Percentiles rank a stretch among this genome's conserved stretches.
Evolutionary conservation across 345 rosid genomes (phyloP).

Genomic region (Eucalyptus polyanthemos): DNA sequence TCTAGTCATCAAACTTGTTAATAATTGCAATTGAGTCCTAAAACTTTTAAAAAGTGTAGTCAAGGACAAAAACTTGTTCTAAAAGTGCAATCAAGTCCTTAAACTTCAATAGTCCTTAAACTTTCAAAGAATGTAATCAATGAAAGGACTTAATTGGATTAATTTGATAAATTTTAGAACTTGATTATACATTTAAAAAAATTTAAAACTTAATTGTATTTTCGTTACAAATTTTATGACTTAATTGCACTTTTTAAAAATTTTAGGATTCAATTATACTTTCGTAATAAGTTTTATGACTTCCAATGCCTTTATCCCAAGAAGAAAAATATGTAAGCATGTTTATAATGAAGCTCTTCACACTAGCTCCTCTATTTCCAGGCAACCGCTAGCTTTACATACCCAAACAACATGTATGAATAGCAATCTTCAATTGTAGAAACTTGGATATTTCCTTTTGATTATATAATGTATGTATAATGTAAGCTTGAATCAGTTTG

Average conservation of each 20-base stretch:
- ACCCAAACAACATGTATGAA: background rate
- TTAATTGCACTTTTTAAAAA: no score
- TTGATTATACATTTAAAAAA: no score
- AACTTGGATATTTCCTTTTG: background rate
- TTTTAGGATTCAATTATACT: no score
- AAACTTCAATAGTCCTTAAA: no score
- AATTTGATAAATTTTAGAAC: no score
- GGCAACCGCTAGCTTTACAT: background rate
- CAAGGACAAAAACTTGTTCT: no score
- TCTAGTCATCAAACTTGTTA: accelerated
- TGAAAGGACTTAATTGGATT: accelerated
- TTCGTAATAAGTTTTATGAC: accelerated
- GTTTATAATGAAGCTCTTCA: background rate
- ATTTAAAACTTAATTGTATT: no score
- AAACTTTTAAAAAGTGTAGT: no score
- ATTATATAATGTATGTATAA: background rate
- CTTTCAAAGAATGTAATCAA: no score
- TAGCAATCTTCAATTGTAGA: background rate
- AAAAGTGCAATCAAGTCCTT: no score
- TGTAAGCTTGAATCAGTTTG: background rate
- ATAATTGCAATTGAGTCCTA: accelerated
- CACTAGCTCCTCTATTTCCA: background rate
- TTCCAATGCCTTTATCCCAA: no score
- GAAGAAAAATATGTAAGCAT: background rate
- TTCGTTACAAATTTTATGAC: no score